A percentile compares a stretch with the other conserved stretches of the same genome.
These are phyloP conservation scores for Colletotrichum gloeosporioides DNA, from an alignment of 2,329 filamentous ascomycete species.

Conservation along the genomic window DNA sequence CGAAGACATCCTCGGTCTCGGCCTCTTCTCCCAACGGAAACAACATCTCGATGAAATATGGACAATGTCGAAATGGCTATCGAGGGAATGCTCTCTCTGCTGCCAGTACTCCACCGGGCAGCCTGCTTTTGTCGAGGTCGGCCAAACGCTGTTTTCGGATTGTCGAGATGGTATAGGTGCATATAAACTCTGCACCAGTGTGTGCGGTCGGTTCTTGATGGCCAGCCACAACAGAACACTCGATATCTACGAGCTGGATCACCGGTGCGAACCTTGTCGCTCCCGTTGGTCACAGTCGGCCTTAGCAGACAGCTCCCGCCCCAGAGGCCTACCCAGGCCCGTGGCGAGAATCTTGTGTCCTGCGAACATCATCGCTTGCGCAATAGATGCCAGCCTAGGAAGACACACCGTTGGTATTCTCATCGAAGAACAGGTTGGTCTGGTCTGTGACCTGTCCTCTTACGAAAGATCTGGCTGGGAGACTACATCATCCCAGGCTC, in stretches of 20 bases:
- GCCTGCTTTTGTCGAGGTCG: slow-evolving; percentile 35
- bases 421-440: slow-evolving; percentile 63
- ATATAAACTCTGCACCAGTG: slow-evolving; percentile 43
- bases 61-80: slow-evolving; percentile 45
- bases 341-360: slow-evolving; percentile 63
- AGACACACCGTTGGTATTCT: slow-evolving; percentile 63
- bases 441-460: slow-evolving; percentile 60
- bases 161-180: slow-evolving; percentile 10
- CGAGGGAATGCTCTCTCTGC: slow-evolving; percentile 41
- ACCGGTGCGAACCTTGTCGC: slow-evolving; percentile 34
- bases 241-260: slow-evolving; percentile 56
- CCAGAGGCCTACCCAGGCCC: slow-evolving; percentile 40
- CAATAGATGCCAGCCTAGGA: slow-evolving; percentile 65
- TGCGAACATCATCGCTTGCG: slow-evolving; percentile 58
- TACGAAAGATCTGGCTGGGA: background rate
- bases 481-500: background rate
- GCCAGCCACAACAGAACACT: slow-evolving; percentile 59
- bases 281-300: background rate
- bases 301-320: background rate
- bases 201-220: slow-evolving; percentile 63
- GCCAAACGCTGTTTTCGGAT: slow-evolving; percentile 40
- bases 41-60: slow-evolving; percentile 29
- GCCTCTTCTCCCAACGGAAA: background rate
- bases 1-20: slow-evolving; percentile 25
- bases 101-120: background rate